phyloP scores from a whole-genome alignment of 495 filamentous ascomycete genomes.

The Lasiosphaeriaceae sp. region DNA sequence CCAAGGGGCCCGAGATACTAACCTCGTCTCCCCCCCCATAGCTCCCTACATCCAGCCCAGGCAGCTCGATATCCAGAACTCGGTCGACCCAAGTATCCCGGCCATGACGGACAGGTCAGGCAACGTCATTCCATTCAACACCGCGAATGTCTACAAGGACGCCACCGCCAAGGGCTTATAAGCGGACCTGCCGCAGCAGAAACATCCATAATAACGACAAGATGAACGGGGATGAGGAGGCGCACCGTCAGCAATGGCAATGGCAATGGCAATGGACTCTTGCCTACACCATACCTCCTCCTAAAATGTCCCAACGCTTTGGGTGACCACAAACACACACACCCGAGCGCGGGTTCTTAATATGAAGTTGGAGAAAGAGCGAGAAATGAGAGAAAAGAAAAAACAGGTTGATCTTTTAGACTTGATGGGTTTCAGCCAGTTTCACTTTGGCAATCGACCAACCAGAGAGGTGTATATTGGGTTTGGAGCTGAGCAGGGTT shows the following conservation, averaged over 20 bases:
- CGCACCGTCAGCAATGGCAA: background rate
- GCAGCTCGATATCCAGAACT: conserved; percentile 25
- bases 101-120: conserved; percentile 38
- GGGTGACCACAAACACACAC: too few species aligned
- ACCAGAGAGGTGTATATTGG: too few species aligned
- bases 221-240: background rate
- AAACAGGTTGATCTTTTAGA: too few species aligned
- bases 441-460: too few species aligned
- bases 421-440: too few species aligned
- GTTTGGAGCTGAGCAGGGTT: too few species aligned
- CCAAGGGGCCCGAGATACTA: background rate
- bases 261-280: too few species aligned
- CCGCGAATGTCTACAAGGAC: conserved; percentile 33
- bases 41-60: conserved; percentile 13
- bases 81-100: conserved; percentile 24
- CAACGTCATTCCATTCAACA: conserved; percentile 37
- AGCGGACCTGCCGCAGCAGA: background rate
- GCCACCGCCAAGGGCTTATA: conserved; percentile 23
- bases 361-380: too few species aligned
- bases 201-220: background rate
- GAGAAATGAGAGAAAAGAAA: too few species aligned
- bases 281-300: too few species aligned
- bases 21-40: background rate
- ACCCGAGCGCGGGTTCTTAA: too few species aligned
- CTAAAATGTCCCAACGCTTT: too few species aligned